These are phyloP conservation scores for Mytilinidion resinicola DNA, from an alignment of 495 filamentous ascomycete species.

Conservation along the genomic window DNA sequence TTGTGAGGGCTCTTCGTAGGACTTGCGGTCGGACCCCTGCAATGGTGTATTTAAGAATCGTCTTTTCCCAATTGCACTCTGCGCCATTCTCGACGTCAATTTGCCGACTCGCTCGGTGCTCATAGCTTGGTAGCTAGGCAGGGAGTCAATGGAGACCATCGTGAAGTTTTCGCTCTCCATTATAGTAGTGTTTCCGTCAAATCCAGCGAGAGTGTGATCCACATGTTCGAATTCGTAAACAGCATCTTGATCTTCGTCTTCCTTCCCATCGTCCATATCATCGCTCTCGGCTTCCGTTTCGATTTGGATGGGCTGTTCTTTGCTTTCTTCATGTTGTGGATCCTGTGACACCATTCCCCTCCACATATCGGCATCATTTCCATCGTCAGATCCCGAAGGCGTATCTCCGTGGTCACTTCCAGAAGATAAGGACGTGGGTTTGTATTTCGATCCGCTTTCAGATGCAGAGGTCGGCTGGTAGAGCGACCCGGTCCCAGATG, in stretches of 20 bases:
- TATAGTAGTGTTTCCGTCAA: slow-evolving; percentile 31
- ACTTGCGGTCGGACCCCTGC: background rate
- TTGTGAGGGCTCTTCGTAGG: background rate
- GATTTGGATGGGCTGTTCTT: background rate
- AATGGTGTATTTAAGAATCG: background rate
- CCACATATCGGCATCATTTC: slow-evolving; percentile 1
- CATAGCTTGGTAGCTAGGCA: slow-evolving; percentile 19
- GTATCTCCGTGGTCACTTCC: background rate
- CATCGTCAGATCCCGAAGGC: background rate
- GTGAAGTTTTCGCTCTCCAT: slow-evolving; percentile 37
- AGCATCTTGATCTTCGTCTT: slow-evolving; percentile 5
- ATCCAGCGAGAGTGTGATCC: background rate
- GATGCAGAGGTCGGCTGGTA: too few relatives aligned
- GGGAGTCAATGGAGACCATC: slow-evolving; percentile 36
- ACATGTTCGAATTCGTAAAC: slow-evolving; percentile 18
- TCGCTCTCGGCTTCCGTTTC: background rate
- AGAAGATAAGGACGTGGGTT: background rate
- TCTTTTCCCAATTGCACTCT: background rate
- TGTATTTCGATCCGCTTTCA: background rate
- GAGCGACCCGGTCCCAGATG: too few relatives aligned
- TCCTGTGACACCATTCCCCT: background rate
- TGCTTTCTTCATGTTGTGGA: background rate
- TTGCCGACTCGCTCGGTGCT: background rate
- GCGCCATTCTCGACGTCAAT: background rate
- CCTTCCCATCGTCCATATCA: background rate